Evolutionary conservation across 192 early-diverging fungal species (phyloP).

Genomic region (Rhizophlyctis rosea): DNA sequence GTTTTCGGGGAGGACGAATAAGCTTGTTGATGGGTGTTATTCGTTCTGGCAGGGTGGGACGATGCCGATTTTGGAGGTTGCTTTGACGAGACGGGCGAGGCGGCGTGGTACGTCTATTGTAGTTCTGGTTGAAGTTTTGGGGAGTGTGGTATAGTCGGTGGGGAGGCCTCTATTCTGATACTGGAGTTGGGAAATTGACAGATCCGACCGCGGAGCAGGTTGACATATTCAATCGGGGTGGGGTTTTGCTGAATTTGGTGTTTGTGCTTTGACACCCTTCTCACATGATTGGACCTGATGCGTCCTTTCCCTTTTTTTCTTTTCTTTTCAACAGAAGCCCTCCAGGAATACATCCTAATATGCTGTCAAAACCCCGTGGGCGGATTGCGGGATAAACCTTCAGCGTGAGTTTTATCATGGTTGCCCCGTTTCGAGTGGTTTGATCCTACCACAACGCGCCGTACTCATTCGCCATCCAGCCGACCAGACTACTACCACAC

Average conservation of each 20-base stretch:
- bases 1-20: conserved; percentile 94
- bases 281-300: not conserved
- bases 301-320: no score
- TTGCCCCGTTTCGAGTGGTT: no score
- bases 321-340: conserved; percentile 47
- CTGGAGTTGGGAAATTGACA: no score
- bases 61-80: conserved; percentile 63
- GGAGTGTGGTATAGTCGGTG: no score
- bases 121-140: no score
- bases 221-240: not conserved
- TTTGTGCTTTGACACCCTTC: not conserved
- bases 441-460: no score
- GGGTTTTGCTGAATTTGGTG: not conserved
- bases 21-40: conserved; percentile 98
- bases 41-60: conserved; percentile 91
- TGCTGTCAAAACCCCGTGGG: conserved; percentile 79
- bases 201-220: no score
- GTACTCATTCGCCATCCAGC: no score
- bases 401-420: no score
- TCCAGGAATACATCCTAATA: conserved; percentile 86
- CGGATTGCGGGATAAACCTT: conserved; percentile 90
- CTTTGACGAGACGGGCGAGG: conserved; percentile 8
- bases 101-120: not conserved
- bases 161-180: no score
- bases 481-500: conserved; percentile 89